A percentile compares a stretch with the other conserved stretches of the same genome.
Conservation (phyloP, 129 eudicot species). For the Heracleum sosnowskyi region DNA sequence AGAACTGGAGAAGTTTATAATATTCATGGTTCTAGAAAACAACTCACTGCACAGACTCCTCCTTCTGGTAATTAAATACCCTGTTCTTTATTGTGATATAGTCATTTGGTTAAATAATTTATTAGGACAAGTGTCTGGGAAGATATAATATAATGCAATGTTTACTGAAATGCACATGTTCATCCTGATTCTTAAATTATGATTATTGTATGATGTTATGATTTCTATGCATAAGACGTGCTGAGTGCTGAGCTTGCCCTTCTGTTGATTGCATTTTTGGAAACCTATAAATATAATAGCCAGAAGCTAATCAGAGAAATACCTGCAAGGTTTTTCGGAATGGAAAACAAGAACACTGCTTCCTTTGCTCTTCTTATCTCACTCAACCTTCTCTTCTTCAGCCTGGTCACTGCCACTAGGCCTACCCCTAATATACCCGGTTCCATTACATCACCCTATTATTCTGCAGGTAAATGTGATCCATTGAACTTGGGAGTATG, state of each 20-base stretch:
- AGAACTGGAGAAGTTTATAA: no score
- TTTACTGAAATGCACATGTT: not conserved
- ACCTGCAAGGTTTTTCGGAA: not conserved
- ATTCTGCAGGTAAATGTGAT: constrained; percentile 19
- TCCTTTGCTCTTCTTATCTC: constrained; percentile 32
- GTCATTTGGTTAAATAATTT: not conserved
- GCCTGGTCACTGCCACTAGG: constrained; percentile 27
- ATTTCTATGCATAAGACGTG: no score
- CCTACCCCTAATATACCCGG: not conserved
- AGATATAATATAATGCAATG: not conserved
- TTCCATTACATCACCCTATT: constrained; percentile 5
- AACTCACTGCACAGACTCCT: no score
- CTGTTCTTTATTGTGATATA: no score
- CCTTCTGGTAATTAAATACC: no score
- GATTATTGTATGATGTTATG: no score
- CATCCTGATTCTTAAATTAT: not conserved
- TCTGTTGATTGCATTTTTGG: no score
- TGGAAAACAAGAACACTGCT: constrained; percentile 28
- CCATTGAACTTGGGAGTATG: constrained; percentile 16
- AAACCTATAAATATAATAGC: no score
- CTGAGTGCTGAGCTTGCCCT: no score
- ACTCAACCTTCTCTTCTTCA: constrained; percentile 39
- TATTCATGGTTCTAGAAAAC: no score
- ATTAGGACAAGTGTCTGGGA: not conserved
- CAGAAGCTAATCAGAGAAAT: not conserved